Evolutionary conservation across 257 asterid genomes (phyloP).

Genomic region (Lycium ferocissimum): DNA sequence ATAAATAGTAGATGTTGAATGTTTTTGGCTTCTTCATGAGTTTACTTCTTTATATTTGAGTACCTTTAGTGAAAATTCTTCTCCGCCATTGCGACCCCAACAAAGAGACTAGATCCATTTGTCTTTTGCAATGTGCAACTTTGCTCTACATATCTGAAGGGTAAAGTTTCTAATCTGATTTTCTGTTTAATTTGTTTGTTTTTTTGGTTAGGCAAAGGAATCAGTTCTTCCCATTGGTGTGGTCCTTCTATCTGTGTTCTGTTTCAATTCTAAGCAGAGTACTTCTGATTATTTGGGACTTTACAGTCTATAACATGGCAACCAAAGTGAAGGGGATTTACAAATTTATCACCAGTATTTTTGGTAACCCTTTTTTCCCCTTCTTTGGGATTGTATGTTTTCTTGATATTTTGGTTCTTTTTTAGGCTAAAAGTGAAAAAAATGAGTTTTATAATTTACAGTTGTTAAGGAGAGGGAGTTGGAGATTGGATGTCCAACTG

Average conservation of each 20-base stretch:
- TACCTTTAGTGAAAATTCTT: too few relatives aligned
- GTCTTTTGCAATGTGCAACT: conserved; percentile 30
- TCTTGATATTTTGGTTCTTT: neutral
- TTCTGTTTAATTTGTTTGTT: conserved; percentile 20
- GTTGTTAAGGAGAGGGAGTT: conserved; percentile 71
- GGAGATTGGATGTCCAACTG: conserved; percentile 71
- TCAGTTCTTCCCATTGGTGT: conserved; percentile 22
- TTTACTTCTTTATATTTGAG: neutral
- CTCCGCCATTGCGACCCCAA: neutral
- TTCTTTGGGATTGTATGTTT: neutral
- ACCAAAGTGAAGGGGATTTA: conserved; percentile 78
- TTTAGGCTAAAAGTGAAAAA: neutral
- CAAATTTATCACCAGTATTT: conserved; percentile 73
- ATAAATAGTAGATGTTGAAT: neutral
- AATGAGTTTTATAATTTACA: conserved; percentile 23
- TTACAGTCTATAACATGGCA: conserved; percentile 44
- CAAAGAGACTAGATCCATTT: conserved; percentile 34
- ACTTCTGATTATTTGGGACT: conserved; percentile 27
- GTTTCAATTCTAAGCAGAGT: conserved; percentile 36
- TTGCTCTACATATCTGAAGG: neutral
- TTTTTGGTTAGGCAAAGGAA: conserved; percentile 21
- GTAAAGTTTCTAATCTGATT: neutral
- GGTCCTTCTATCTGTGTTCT: conserved; percentile 40
- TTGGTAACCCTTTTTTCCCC: conserved; percentile 48
- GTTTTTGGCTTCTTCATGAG: rapidly evolving